Evolutionary conservation across 1,284 basidiomycete species (phyloP).

Genomic region (Jaminaea rosea): DNA sequence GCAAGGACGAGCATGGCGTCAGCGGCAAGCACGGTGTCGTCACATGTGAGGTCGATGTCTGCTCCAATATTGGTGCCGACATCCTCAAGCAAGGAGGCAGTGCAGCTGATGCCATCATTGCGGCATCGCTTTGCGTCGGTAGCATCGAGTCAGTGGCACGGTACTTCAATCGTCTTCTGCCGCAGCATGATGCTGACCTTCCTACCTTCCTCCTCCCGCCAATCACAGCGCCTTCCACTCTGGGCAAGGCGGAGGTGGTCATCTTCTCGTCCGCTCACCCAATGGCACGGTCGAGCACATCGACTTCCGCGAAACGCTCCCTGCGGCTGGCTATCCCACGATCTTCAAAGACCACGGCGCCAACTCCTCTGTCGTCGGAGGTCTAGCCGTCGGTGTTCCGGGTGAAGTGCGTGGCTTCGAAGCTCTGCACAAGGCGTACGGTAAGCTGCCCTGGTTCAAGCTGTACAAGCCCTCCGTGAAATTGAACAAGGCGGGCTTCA

Average conservation of each 20-base stretch:
- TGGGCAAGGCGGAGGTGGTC: slow-evolving; percentile 48
- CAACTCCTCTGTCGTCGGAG: slow-evolving; percentile 21
- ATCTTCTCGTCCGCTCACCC: slow-evolving; percentile 27
- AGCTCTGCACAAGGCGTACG: slow-evolving; percentile 37
- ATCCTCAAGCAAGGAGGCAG: slow-evolving; percentile 48
- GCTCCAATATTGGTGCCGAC: slow-evolving; percentile 48
- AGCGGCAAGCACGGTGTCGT: slow-evolving; percentile 34
- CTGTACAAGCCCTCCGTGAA: slow-evolving; percentile 40
- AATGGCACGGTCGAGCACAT: slow-evolving; percentile 42
- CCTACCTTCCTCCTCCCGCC: too few species aligned
- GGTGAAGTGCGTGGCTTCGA: slow-evolving; percentile 47
- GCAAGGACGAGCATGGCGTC: slow-evolving; percentile 15
- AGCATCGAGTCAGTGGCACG: too few species aligned
- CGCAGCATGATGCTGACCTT: too few species aligned
- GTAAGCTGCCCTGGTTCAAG: slow-evolving; percentile 40
- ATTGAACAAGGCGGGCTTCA: slow-evolving; percentile 41
- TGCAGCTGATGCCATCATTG: slow-evolving; percentile 48
- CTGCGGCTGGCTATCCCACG: slow-evolving; percentile 46
- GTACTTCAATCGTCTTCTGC: too few species aligned
- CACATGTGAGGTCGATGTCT: slow-evolving; percentile 45
- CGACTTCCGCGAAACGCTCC: slow-evolving; percentile 50
- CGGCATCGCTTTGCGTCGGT: slow-evolving; percentile 48
- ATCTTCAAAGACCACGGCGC: slow-evolving; percentile 34
- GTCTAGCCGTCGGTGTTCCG: slow-evolving; percentile 31
- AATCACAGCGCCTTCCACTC: slow-evolving; percentile 49